These are phyloP conservation scores for Funneliformis mosseae DNA, from an alignment of 192 early-diverging fungal genomes.

Conservation along the genomic window DNA sequence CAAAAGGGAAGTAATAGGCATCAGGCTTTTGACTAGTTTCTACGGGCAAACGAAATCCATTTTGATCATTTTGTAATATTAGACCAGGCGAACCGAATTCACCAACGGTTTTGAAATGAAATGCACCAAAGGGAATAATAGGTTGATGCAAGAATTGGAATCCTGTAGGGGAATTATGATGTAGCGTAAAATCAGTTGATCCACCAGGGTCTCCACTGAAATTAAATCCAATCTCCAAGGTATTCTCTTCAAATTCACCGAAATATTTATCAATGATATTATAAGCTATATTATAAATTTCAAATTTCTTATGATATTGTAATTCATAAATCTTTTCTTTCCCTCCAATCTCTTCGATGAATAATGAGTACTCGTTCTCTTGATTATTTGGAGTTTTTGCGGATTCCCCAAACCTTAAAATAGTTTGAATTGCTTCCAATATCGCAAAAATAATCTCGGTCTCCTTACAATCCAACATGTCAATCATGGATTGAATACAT, in stretches of 20 bases:
- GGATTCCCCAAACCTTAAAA: conserved; percentile 50
- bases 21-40: neutral
- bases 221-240: no score
- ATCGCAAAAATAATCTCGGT: conserved; percentile 45
- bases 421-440: conserved; percentile 53
- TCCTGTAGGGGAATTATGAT: neutral
- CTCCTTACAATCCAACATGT: conserved; percentile 47
- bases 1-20: no score
- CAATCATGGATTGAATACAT: conserved; percentile 54
- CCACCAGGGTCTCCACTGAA: no score
- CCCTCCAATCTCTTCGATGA: conserved; percentile 54
- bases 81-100: neutral
- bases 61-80: neutral
- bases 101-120: neutral
- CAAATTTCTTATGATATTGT: conserved; percentile 49
- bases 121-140: neutral
- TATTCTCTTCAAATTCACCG: conserved; percentile 42
- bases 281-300: conserved; percentile 55
- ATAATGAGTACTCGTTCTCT: conserved; percentile 45
- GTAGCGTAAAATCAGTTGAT: neutral
- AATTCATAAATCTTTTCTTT: conserved; percentile 52
- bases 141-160: neutral
- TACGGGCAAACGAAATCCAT: no score
- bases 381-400: conserved; percentile 38
- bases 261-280: conserved; percentile 54